A percentile compares a stretch with the other conserved stretches of the same genome.
Evolutionary conservation across 1,139 yeast genomes (phyloP).

Genomic region (Pichia sp.): DNA sequence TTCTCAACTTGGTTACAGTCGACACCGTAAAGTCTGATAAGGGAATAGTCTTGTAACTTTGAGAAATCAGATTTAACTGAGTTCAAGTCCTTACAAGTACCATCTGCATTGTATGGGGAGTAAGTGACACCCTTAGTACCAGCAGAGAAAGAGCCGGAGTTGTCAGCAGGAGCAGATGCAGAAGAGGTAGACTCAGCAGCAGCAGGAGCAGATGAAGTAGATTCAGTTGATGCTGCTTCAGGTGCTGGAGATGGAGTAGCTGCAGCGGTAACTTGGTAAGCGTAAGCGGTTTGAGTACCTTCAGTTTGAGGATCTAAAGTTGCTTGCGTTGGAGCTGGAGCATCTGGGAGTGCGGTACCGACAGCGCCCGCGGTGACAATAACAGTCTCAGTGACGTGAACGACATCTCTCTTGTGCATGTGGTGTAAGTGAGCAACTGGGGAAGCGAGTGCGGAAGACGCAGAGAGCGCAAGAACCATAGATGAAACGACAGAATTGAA

Average conservation of each 20-base stretch:
- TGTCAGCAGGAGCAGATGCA: slow-evolving; percentile 12
- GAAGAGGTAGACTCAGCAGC: slow-evolving; percentile 23
- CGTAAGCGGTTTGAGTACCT: slow-evolving; percentile 27
- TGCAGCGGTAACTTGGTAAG: slow-evolving; percentile 20
- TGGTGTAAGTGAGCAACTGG: slow-evolving; percentile 33
- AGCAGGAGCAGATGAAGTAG: slow-evolving; percentile 21
- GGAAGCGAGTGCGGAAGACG: slow-evolving; percentile 31
- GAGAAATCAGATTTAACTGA: slow-evolving; percentile 57
- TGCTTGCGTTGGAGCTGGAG: slow-evolving; percentile 28
- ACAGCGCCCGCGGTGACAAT: slow-evolving; percentile 33
- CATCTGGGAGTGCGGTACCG: slow-evolving; percentile 20
- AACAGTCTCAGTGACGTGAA: slow-evolving; percentile 35
- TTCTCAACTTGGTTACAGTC: slow-evolving; percentile 74
- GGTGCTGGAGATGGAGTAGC: slow-evolving; percentile 25
- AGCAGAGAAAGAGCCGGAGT: slow-evolving; percentile 19
- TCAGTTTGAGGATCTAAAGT: slow-evolving; percentile 7
- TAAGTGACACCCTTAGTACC: slow-evolving; percentile 66
- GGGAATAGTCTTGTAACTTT: slow-evolving; percentile 42
- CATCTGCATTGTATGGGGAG: slow-evolving; percentile 68
- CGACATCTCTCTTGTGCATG: slow-evolving; percentile 41
- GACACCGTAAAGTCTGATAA: slow-evolving; percentile 76
- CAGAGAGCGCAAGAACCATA: slow-evolving; percentile 30
- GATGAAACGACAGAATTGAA: slow-evolving; percentile 20
- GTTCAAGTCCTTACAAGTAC: slow-evolving; percentile 61
- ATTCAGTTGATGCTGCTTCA: slow-evolving; percentile 13